A percentile compares a stretch with the other conserved stretches of the same genome.
Evolutionary conservation across 2,329 filamentous ascomycete genomes (phyloP).

Genomic region (Colletotrichum lindemuthianum): DNA sequence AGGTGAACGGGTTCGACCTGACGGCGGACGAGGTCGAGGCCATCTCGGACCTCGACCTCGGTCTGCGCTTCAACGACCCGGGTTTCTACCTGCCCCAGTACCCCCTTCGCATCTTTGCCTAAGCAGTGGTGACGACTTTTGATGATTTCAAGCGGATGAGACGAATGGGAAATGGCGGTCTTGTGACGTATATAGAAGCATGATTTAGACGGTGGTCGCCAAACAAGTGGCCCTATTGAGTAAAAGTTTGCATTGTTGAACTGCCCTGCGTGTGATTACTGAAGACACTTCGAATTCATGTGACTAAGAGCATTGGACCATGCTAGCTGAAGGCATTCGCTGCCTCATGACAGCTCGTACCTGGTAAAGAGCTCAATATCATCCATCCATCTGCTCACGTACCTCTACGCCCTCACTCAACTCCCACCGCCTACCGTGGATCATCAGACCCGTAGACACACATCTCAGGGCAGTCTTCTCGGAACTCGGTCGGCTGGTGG

Average conservation of each 20-base stretch:
- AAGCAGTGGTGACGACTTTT: slow-evolving; percentile 31
- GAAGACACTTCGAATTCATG: too few relatives aligned
- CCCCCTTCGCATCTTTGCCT: slow-evolving; percentile 64
- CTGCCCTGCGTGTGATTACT: too few relatives aligned
- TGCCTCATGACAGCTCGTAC: too few relatives aligned
- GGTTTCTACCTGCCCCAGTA: slow-evolving; percentile 49
- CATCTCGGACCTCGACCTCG: slow-evolving; percentile 63
- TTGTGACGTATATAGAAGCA: neutral
- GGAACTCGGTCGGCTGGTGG: slow-evolving; percentile 12
- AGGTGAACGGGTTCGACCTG: slow-evolving; percentile 65
- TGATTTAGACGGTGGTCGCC: neutral
- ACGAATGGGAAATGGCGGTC: neutral
- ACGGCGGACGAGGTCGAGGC: slow-evolving; percentile 63
- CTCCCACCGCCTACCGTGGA: too few relatives aligned
- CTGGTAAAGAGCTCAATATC: too few relatives aligned
- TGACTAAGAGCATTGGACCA: too few relatives aligned
- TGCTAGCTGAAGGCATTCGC: too few relatives aligned
- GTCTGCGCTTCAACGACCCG: slow-evolving; percentile 71
- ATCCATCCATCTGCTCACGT: too few relatives aligned
- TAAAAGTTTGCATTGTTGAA: too few relatives aligned
- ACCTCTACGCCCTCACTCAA: too few relatives aligned
- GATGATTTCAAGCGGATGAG: neutral
- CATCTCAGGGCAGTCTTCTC: neutral
- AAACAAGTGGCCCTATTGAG: too few relatives aligned
- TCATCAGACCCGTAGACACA: too few relatives aligned